Evolutionary conservation across 2,329 filamentous ascomycete genomes (phyloP).

Genomic region (Rutstroemia sp.): DNA sequence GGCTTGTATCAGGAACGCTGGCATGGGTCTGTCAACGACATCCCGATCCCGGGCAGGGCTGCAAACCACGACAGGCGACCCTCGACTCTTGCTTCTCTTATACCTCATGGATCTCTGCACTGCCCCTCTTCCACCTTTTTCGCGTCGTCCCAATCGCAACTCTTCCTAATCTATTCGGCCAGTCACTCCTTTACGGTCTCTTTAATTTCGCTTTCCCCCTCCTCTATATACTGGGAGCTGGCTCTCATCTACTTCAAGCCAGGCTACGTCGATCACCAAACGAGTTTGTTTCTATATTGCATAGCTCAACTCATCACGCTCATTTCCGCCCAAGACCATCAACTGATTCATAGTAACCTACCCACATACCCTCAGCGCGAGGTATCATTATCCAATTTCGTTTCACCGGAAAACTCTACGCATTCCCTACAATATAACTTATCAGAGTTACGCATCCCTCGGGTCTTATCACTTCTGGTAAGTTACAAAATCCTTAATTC

Average conservation of each 20-base stretch:
- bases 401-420: constrained; percentile 30
- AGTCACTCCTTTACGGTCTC: constrained; percentile 44
- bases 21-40: constrained; percentile 25
- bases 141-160: constrained; percentile 39
- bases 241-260: constrained; percentile 43
- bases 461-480: constrained; percentile 27
- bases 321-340: constrained; percentile 26
- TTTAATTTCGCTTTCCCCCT: constrained; percentile 37
- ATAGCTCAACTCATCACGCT: constrained; percentile 37
- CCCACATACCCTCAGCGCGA: constrained; percentile 33
- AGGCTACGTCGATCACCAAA: constrained; percentile 32
- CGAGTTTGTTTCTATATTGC: constrained; percentile 36
- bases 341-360: constrained; percentile 30
- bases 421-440: constrained; percentile 35
- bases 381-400: constrained; percentile 33
- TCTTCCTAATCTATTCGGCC: constrained; percentile 34
- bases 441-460: constrained; percentile 29
- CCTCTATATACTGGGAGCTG: constrained; percentile 48
- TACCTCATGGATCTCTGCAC: constrained; percentile 42
- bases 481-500: constrained; percentile 20
- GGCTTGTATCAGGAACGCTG: constrained; percentile 29
- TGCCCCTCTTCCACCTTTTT: constrained; percentile 38
- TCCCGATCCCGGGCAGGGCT: constrained; percentile 28
- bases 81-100: constrained; percentile 41
- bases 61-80: constrained; percentile 25